Base-by-base conservation (phyloP, 352 stramenopile genomes). In the Plasmopara muralis region DNA sequence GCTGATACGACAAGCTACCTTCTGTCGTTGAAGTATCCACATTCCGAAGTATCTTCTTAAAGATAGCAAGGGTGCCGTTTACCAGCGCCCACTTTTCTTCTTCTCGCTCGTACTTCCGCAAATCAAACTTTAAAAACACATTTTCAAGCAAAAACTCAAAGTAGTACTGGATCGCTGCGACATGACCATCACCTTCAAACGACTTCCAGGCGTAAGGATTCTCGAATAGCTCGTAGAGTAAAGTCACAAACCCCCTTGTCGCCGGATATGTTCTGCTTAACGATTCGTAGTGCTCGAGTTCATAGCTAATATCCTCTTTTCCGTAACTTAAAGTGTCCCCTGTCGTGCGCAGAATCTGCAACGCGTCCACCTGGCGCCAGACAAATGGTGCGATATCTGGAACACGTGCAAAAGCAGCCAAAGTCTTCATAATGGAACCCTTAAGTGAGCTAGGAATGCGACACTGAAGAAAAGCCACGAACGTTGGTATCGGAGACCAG, bases 221-320 rank as follows among this genome's bases (percentile, higher is more conserved):
- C 39, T 80, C 71, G 55, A 93, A 91, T 2, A 92, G 44, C 56
- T 91, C 77, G 43, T 82, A 72, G 16, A 93, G 52, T 12, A 93
- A 62, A 8, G 74, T 72, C 10, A 93, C 60, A 20, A 93, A 89
- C 6, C 83, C 83, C 52, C 76, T 60, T 20, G 83, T 93, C 35
- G 81, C 83, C 20, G 83, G 83, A 48, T 93, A 93, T 31, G 71
- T 78, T 30, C 76, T 73, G 47, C 72, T 84, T 43, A 89, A 50
- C 0, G 77, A 88, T 54, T 93, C 82, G 54, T 87, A 92, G 54
- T 93, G 83, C 51, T 93, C 83, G 4, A 93, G 70, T 57, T 93
- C 83, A 60, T 87, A 93, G 35, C 70, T 77, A 43, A 93, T 86
- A 56, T 89, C 81, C 45, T 90, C 66, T 29, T 70, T 83, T 1